phyloP scores from a whole-genome alignment of 768 basidiomycete genomes.

The Chlorophyllum brunneum region DNA sequence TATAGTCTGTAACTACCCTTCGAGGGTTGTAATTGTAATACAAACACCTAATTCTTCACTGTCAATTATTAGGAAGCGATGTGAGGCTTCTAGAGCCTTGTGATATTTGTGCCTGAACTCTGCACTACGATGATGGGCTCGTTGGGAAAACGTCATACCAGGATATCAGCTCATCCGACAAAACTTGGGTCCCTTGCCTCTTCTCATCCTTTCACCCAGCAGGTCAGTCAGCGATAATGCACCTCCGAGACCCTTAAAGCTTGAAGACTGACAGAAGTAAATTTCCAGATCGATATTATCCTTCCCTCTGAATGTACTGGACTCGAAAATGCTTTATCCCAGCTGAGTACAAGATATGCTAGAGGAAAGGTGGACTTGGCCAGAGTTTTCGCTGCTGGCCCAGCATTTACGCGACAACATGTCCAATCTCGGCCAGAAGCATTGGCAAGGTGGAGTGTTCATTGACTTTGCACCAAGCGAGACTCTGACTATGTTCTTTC shows the following conservation, averaged over 20 bases:
- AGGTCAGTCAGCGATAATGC: conserved; percentile 28
- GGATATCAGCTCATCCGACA: conserved; percentile 14
- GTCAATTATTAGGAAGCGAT: neutral
- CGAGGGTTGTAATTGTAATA: conserved; percentile 14
- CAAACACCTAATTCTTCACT: neutral
- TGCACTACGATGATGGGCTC: neutral
- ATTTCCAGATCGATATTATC: conserved; percentile 56
- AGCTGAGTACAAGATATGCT: conserved; percentile 40
- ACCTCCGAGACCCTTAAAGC: neutral
- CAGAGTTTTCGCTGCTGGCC: conserved; percentile 22
- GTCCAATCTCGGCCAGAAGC: neutral
- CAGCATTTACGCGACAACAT: neutral
- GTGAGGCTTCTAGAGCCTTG: too few relatives aligned
- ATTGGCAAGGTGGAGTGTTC: neutral
- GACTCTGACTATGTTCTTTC: too few relatives aligned
- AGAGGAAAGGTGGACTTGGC: conserved; percentile 41
- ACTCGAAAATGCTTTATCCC: conserved; percentile 35
- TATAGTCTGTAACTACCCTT: conserved; percentile 9
- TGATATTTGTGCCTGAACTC: neutral
- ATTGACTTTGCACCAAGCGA: too few relatives aligned
- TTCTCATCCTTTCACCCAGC: conserved; percentile 38
- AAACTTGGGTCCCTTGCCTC: conserved; percentile 24
- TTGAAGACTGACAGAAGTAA: neutral
- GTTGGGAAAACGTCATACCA: conserved; percentile 15
- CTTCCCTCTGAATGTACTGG: conserved; percentile 40